Evolutionary conservation across 148 eudicot genomes (phyloP).

Genomic region (Cornus kousa): DNA sequence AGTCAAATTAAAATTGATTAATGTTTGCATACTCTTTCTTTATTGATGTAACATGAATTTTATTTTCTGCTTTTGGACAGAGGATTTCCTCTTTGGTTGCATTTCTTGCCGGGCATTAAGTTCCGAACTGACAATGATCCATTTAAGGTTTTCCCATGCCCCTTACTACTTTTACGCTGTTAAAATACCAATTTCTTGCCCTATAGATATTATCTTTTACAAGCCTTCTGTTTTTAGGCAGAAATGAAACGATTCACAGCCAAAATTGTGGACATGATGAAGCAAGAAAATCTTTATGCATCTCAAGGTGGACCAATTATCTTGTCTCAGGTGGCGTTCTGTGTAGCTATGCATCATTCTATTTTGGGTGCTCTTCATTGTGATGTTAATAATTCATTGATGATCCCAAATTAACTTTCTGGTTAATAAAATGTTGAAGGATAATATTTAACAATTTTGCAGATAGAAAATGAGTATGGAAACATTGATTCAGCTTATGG

Average conservation of each 20-base stretch:
- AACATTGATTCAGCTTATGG: conserved; percentile 60
- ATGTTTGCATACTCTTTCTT: not conserved
- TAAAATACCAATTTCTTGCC: not conserved
- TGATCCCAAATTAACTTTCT: not conserved
- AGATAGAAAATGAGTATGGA: conserved; percentile 98
- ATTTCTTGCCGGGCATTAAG: conserved; percentile 73
- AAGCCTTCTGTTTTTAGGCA: conserved; percentile 37
- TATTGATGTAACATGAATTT: not conserved
- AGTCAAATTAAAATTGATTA: no score
- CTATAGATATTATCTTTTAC: not conserved
- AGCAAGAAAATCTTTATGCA: conserved; percentile 75
- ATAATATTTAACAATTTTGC: not conserved
- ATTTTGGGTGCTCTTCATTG: not conserved
- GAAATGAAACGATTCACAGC: conserved; percentile 93
- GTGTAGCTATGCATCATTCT: not conserved
- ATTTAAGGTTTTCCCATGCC: conserved; percentile 57
- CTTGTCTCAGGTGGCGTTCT: conserved; percentile 70
- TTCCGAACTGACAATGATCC: conserved; percentile 90
- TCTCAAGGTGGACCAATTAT: conserved; percentile 99
- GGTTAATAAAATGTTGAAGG: not conserved
- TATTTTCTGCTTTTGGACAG: conserved; percentile 36
- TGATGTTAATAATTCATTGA: not conserved
- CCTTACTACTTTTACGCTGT: not conserved
- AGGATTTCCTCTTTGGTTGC: conserved; percentile 98
- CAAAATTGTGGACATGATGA: conserved; percentile 84